These are phyloP conservation scores for Colletotrichum costaricense DNA, from an alignment of 2,329 filamentous ascomycete genomes.

Conservation along the genomic window DNA sequence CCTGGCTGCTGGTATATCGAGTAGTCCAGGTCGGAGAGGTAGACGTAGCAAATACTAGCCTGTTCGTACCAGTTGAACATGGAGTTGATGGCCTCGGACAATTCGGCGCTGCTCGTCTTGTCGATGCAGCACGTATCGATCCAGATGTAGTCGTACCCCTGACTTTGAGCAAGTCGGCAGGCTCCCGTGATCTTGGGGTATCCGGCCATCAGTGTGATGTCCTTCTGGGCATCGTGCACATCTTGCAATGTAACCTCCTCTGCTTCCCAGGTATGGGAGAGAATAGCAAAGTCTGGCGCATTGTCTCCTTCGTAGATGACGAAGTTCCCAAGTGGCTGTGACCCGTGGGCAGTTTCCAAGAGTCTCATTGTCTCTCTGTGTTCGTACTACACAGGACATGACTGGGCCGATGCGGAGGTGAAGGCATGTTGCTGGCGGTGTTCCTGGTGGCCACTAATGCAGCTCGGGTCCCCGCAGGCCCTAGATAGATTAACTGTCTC, in stretches of 20 bases:
- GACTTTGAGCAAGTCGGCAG: conserved; percentile 13
- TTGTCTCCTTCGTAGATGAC: neutral
- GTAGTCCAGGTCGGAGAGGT: conserved; percentile 32
- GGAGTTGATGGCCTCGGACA: conserved; percentile 39
- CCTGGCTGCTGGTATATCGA: neutral
- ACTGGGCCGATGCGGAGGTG: neutral
- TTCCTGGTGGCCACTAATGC: neutral
- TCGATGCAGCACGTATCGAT: conserved; percentile 42
- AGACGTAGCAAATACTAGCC: conserved; percentile 37
- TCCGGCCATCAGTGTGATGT: conserved; percentile 1
- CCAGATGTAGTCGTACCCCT: conserved; percentile 39
- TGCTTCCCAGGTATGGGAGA: conserved; percentile 34
- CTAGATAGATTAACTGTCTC: neutral
- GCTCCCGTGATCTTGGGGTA: conserved; percentile 23
- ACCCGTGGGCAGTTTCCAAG: neutral
- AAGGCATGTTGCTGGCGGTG: neutral
- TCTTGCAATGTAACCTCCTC: neutral
- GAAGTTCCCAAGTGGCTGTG: neutral
- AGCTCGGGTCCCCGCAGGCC: neutral
- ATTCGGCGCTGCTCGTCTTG: conserved; percentile 36
- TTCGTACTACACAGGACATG: neutral
- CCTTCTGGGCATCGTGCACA: neutral
- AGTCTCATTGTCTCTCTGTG: neutral
- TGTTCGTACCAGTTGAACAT: conserved; percentile 38
- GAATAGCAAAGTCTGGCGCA: conserved; percentile 35